Evolutionary conservation across 2,329 filamentous ascomycete genomes (phyloP), one percentile per base, ranked within the genome.

Genomic region (Falciphora oryzae): DNA sequence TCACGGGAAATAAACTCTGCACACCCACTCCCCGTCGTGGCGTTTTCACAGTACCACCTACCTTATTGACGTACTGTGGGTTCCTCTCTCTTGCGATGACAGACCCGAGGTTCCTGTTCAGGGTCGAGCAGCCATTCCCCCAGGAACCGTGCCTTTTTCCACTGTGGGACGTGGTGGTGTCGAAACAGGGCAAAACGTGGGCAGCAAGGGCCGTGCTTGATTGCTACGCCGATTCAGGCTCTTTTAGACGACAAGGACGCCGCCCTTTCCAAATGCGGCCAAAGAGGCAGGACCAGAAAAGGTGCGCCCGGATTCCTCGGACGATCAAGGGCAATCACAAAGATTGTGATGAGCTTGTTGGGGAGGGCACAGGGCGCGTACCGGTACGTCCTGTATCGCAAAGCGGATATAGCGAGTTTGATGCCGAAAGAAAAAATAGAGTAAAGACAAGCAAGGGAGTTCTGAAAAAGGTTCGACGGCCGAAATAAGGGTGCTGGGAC

Each of bases 401-500:
- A 50, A 22, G 16, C 38, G 38, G 38, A 22, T 50, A 50, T 50
- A 50, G 5, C 38, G 22, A 22, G 38, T 18, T 18, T 32, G 6
- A 50, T 18, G 18, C 16, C 16, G 6, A 18, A 50, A 22, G 18
- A 22, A 22, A 50, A 22, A 16, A 22, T 50, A 50, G 38, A 50
- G 8, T 18, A 50, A 22, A 22, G 32, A 4, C 38, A 11, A 53
- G 44, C 44, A n/a, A 50, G 22, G 44, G 44, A 14, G 14, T 53
- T 53, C 44, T 53, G 44, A 10, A 53, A 53, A 31, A 29, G 57
- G 57, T 13, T 58, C 57, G 57, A 29, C 3, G 57, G 57, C 57
- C 57, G 57, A 58, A 58, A 58, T 61, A 61, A 53, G 44, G 27
- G 25, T 29, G 57, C 29, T 60, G 29, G 28, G 4, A 32, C 22